Evolutionary conservation across 352 stramenopile species (phyloP), one percentile per base, ranked within the genome.

Genomic region (Pythium dissotocum): DNA sequence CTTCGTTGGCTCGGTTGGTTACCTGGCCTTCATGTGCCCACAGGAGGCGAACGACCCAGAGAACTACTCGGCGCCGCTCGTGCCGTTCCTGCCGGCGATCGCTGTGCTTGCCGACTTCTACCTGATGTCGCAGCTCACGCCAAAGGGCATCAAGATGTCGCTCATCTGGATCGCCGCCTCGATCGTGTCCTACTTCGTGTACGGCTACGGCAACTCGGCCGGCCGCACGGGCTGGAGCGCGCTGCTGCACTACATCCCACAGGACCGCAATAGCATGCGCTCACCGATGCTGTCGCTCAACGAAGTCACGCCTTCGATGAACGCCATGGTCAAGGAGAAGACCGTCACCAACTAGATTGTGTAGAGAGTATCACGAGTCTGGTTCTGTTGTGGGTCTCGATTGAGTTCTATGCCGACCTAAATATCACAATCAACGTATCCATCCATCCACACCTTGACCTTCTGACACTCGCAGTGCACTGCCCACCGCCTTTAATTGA

Each of bases 71-170:
- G 78, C 83, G 1, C 85, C 85, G 28, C 56, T 90, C 21, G 83
- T 91, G 56, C 85, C 85, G 46, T 87, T 90, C 70, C 64, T 91
- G 38, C 83, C 78, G 16, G 67, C 65, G 38, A 62, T 89, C 46
- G 70, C 80, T 16, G 85, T 90, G 58, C 67, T 86, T 14, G 72
- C 80, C 57, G 85, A 89, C 77, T 93, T 84, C 69, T 91, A 91
- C 52, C 58, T 93, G 32, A 77, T 83, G 53, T 65, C 83, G 18
- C 85, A 93, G 68, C 76, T 90, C 58, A 71, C 52, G 18, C 72
- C 80, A 55, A 59, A 74, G 10, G 82, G 78, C 57, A 87, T 91
- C 30, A 72, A 66, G 21, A 63, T 77, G 30, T 76, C 75, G 35
- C 75, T 73, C 14, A 73, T 71, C 16, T 93, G 83, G 83, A 65